phyloP scores from a whole-genome alignment of 2,329 filamentous ascomycete genomes.

The Apiospora saccharicola region DNA sequence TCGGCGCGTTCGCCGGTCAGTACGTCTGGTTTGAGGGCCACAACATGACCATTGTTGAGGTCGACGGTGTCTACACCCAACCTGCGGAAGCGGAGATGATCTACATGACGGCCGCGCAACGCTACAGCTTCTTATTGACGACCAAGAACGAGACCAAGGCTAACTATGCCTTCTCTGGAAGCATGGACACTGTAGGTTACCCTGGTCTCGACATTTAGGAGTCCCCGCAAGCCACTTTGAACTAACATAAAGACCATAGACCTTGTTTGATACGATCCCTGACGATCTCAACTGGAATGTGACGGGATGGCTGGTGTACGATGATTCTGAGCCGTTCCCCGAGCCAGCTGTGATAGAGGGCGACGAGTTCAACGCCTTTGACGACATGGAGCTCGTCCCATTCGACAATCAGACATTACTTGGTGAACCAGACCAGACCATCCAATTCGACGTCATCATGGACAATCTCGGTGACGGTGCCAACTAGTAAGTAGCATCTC shows the following conservation, averaged over 20 bases:
- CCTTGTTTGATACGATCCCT: constrained; percentile 74
- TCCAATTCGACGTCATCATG: constrained; percentile 72
- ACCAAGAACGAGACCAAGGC: constrained; percentile 65
- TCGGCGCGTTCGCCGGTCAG: constrained; percentile 74
- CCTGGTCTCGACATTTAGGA: neutral
- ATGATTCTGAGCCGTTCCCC: constrained; percentile 54
- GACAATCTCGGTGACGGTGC: constrained; percentile 72
- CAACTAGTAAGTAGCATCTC: constrained; percentile 60
- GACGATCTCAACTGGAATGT: constrained; percentile 71
- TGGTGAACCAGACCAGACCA: constrained; percentile 65
- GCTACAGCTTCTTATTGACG: constrained; percentile 68
- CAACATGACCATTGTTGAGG: constrained; percentile 73
- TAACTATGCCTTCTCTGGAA: constrained; percentile 74
- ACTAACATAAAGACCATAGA: constrained; percentile 44
- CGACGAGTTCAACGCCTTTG: constrained; percentile 69
- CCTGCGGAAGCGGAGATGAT: constrained; percentile 66
- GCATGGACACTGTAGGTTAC: constrained; percentile 70
- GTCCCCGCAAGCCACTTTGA: neutral
- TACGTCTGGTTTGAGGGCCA: constrained; percentile 73
- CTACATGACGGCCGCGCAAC: constrained; percentile 73
- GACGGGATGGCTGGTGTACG: constrained; percentile 70
- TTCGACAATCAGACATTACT: constrained; percentile 69
- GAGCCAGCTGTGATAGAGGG: constrained; percentile 56
- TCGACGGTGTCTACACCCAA: constrained; percentile 75
- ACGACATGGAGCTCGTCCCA: constrained; percentile 77